phyloP scores from a whole-genome alignment of 73 alveolate genomes.

The Tetrahymena elliotti region DNA sequence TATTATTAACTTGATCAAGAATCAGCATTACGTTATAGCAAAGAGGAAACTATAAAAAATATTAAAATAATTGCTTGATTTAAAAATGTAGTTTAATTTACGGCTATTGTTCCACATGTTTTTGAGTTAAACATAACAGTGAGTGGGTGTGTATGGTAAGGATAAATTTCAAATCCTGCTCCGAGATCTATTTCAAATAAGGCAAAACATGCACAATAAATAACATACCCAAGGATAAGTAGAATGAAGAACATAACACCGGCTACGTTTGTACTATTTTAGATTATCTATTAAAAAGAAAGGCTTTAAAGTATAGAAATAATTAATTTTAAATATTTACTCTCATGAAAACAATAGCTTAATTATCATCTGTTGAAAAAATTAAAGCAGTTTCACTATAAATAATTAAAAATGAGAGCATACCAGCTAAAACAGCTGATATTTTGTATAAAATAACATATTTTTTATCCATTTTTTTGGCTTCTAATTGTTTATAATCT shows the following conservation, averaged over 20 bases:
- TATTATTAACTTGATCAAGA: background rate
- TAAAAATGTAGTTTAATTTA: background rate
- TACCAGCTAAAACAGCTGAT: background rate
- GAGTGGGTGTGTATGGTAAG: background rate
- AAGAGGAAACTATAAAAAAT: background rate
- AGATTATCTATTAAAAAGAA: background rate
- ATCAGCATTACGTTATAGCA: background rate
- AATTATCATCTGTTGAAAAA: background rate
- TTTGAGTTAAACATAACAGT: background rate
- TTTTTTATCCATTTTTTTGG: background rate
- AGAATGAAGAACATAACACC: background rate
- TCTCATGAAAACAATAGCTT: background rate
- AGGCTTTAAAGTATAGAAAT: background rate
- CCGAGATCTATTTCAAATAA: background rate
- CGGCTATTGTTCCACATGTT: background rate
- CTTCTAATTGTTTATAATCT: background rate
- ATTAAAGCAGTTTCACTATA: background rate
- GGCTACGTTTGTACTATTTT: background rate
- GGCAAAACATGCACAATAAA: background rate
- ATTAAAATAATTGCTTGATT: background rate
- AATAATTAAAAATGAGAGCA: background rate
- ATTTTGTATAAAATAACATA: background rate
- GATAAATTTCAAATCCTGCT: background rate
- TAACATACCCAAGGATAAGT: background rate
- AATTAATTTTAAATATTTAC: background rate